Evolutionary conservation across 1,284 basidiomycete genomes (phyloP).

Genomic region (Schizophyllum commune): DNA sequence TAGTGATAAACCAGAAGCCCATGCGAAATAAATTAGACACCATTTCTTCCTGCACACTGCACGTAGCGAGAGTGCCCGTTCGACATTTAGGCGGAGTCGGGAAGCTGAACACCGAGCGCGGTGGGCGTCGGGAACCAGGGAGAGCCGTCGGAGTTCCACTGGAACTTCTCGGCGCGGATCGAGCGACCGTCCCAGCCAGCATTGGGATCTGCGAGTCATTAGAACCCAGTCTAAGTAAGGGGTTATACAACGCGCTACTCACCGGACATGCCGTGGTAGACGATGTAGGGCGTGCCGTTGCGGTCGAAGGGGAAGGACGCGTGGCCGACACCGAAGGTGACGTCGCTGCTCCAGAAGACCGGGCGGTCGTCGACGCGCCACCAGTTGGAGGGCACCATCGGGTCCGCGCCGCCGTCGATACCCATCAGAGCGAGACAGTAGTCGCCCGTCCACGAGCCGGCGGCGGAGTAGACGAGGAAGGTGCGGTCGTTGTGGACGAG

Average conservation of each 20-base stretch:
- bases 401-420: slow-evolving; percentile 2
- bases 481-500: slow-evolving; percentile 4
- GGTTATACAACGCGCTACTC: not conserved
- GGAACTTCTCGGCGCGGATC: not conserved
- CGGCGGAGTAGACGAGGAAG: slow-evolving; percentile 8
- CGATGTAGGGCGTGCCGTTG: slow-evolving; percentile 5
- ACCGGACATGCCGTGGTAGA: slow-evolving; percentile 2
- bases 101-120: not conserved
- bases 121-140: slow-evolving; percentile 2
- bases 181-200: not conserved
- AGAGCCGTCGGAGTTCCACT: slow-evolving; percentile 3
- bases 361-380: slow-evolving; percentile 8
- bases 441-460: slow-evolving; percentile 6
- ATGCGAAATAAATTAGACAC: not conserved
- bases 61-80: not conserved
- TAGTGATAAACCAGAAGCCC: too few species aligned
- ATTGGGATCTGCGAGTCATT: not conserved
- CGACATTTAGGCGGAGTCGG: not conserved
- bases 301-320: slow-evolving; percentile 8
- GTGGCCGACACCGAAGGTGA: slow-evolving; percentile 7
- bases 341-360: slow-evolving; percentile 2
- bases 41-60: too few species aligned
- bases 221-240: not conserved
- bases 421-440: slow-evolving; percentile 6
- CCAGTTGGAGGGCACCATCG: slow-evolving; percentile 6